phyloP scores from a whole-genome alignment of 2,329 filamentous ascomycete species.

The Septoria linicola region DNA sequence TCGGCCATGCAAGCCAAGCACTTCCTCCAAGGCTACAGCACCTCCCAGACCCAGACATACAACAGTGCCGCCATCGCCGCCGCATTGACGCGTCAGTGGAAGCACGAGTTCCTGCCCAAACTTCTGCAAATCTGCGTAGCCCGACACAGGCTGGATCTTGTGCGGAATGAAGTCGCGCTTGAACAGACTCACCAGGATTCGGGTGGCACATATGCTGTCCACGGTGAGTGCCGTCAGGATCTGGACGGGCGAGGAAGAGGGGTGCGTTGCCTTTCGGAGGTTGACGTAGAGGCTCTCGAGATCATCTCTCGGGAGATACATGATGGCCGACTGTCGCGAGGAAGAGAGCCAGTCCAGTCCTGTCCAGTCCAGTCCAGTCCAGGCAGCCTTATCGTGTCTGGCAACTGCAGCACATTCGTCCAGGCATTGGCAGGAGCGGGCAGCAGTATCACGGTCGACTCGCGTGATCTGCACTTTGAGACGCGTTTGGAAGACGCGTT shows the following conservation, averaged over 20 bases:
- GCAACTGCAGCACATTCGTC: slow-evolving; percentile 2
- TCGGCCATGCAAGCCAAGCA: slow-evolving; percentile 68
- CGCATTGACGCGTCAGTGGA: slow-evolving; percentile 81
- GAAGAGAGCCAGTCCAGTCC: no score
- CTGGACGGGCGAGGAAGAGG: slow-evolving; percentile 86
- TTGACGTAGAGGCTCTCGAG: slow-evolving; percentile 90
- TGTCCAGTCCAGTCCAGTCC: no score
- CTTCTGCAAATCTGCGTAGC: slow-evolving; percentile 83
- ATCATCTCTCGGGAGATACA: slow-evolving; percentile 91
- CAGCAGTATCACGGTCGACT: no score
- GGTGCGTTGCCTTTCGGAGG: slow-evolving; percentile 80
- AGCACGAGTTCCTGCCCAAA: slow-evolving; percentile 75
- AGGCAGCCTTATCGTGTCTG: slow-evolving; percentile 6
- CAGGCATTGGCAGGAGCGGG: slow-evolving; percentile 7
- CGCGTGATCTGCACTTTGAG: no score
- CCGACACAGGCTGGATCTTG: slow-evolving; percentile 92
- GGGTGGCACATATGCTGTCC: slow-evolving; percentile 91
- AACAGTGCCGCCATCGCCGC: slow-evolving; percentile 83
- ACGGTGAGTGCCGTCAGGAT: slow-evolving; percentile 92
- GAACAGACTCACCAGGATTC: slow-evolving; percentile 87
- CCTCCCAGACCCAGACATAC: slow-evolving; percentile 91
- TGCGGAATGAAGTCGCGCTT: slow-evolving; percentile 97
- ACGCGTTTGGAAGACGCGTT: neutral
- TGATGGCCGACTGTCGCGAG: slow-evolving; percentile 42
- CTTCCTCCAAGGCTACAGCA: slow-evolving; percentile 78